phyloP scores from a whole-genome alignment of 192 early-diverging fungal genomes.

The Lobosporangium transversale region DNA sequence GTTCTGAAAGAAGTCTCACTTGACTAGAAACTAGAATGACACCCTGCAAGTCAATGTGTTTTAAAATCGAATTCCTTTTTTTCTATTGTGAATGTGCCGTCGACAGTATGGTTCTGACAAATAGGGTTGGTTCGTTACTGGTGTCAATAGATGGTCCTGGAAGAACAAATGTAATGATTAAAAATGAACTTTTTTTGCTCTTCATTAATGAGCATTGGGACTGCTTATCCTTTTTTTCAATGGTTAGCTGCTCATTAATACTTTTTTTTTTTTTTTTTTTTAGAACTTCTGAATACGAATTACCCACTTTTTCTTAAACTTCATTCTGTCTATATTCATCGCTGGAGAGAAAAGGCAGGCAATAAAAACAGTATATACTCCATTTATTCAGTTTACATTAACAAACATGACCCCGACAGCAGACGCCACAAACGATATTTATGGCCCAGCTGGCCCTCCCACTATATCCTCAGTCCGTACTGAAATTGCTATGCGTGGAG shows the following conservation, averaged over 20 bases:
- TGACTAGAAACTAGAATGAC: background rate
- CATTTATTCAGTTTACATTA: too few relatives aligned
- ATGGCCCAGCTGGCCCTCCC: conserved; percentile 18
- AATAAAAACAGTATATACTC: too few relatives aligned
- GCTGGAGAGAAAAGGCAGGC: too few relatives aligned
- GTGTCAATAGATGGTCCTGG: too few relatives aligned
- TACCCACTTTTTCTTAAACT: background rate
- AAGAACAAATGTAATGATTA: too few relatives aligned
- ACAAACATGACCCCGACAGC: conserved; percentile 4
- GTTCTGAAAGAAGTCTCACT: background rate
- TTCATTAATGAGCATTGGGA: too few relatives aligned
- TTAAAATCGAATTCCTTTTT: background rate
- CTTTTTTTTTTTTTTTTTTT: background rate
- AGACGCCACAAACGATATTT: conserved; percentile 25
- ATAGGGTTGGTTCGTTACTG: too few relatives aligned
- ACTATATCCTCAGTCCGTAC: conserved; percentile 10
- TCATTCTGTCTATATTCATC: conserved; percentile 3
- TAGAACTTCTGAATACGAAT: background rate
- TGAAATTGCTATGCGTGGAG: background rate
- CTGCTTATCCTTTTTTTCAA: too few relatives aligned
- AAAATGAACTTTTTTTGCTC: too few relatives aligned
- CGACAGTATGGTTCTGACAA: too few relatives aligned
- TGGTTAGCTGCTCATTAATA: background rate
- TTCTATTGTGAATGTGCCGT: too few relatives aligned
- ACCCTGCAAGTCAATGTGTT: background rate